phyloP scores from a whole-genome alignment of 768 basidiomycete genomes.

The Epithele typhae region DNA sequence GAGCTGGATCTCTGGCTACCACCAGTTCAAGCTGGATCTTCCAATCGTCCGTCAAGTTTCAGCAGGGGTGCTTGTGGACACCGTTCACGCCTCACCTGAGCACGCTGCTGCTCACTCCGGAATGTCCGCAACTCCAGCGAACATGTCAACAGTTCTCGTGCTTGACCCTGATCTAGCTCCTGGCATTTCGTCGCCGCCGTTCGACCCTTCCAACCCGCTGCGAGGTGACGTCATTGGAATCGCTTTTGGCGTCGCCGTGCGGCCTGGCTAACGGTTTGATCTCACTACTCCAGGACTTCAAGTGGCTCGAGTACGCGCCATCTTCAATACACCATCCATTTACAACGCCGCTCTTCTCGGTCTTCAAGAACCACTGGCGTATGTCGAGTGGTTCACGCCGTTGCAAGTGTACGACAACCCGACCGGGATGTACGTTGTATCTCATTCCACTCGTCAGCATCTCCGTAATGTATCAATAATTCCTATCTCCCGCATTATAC shows the following conservation, averaged over 20 bases:
- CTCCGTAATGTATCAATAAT: slow-evolving; percentile 22
- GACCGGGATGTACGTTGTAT: slow-evolving; percentile 18
- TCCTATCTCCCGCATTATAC: slow-evolving; percentile 20
- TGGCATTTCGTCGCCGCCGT: too few species aligned
- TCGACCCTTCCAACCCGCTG: too few species aligned
- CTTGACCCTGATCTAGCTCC: background rate
- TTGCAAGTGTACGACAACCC: slow-evolving; percentile 12
- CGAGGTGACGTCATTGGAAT: too few species aligned
- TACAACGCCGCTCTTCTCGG: background rate
- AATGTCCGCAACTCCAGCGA: background rate
- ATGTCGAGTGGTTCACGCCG: slow-evolving; percentile 27
- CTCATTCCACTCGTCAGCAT: slow-evolving; percentile 17
- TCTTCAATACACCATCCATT: slow-evolving; percentile 11
- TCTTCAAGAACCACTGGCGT: slow-evolving; percentile 12
- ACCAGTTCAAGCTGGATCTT: too few species aligned
- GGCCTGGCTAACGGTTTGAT: background rate
- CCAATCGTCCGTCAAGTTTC: too few species aligned
- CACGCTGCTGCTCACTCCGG: too few species aligned
- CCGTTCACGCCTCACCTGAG: too few species aligned
- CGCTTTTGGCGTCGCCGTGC: background rate
- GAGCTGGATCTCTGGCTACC: too few species aligned
- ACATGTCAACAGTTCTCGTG: slow-evolving; percentile 1
- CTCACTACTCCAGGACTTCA: slow-evolving; percentile 12
- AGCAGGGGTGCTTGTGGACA: too few species aligned
- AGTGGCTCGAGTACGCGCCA: slow-evolving; percentile 19